Conservation (phyloP, 2,329 filamentous ascomycete genomes). For the Trichoderma hamatum region DNA sequence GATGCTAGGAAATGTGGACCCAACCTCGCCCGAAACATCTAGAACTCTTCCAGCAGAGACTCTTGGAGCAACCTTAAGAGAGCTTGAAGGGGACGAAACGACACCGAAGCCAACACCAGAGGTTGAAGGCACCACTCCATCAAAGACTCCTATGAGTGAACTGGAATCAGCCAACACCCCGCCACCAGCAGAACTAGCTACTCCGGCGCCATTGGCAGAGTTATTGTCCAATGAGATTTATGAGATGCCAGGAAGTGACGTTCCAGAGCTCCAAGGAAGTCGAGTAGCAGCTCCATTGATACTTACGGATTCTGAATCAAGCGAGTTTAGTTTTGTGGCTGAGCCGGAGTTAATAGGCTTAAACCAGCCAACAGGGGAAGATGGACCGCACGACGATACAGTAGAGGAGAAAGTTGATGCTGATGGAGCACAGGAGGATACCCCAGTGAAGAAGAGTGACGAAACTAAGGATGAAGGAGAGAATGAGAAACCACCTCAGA, state of each 20-base stretch:
- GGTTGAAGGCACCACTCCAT: slow-evolving; percentile 12
- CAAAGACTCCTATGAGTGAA: slow-evolving; percentile 21
- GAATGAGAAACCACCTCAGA: neutral
- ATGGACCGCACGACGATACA: neutral
- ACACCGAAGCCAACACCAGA: slow-evolving; percentile 1
- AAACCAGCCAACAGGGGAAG: neutral
- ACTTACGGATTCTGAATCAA: slow-evolving; percentile 8
- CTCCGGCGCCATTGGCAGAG: slow-evolving; percentile 24
- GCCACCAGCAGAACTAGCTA: neutral
- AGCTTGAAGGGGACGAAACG: slow-evolving; percentile 17
- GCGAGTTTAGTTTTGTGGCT: slow-evolving; percentile 14
- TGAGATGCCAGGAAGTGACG: slow-evolving; percentile 28
- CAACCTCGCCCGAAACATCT: neutral
- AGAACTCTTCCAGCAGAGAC: neutral
- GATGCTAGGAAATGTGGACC: neutral
- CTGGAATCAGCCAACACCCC: neutral
- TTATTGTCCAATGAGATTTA: slow-evolving; percentile 24
- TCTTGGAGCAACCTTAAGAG: neutral
- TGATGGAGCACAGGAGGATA: neutral
- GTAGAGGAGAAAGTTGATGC: neutral
- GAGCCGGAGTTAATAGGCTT: neutral
- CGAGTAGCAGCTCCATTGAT: slow-evolving; percentile 1
- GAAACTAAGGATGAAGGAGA: neutral
- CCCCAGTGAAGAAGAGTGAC: neutral
- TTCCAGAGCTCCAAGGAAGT: slow-evolving; percentile 25